Conservation (phyloP, 192 early-diverging fungal genomes). For the Coemansia sp. region DNA sequence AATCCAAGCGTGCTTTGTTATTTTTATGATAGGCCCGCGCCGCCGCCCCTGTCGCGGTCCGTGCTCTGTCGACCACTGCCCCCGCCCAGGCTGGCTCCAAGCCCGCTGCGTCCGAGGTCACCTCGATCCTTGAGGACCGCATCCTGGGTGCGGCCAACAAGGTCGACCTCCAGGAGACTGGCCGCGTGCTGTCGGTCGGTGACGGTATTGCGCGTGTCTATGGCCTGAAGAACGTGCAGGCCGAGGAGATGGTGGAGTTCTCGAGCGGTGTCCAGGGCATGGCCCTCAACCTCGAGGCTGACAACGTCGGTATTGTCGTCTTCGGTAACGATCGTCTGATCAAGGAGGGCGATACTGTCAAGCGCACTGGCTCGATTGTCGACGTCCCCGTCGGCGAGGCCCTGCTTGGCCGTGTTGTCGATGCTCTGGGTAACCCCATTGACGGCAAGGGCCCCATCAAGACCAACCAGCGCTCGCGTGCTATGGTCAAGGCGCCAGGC, state of each 20-base stretch:
- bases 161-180: conserved; percentile 95
- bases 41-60: conserved; percentile 41
- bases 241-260: conserved; percentile 99
- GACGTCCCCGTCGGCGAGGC: conserved; percentile 96
- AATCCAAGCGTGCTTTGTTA: not conserved
- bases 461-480: conserved; percentile 83
- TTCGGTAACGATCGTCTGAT: conserved; percentile 99
- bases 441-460: conserved; percentile 98
- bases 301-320: conserved; percentile 99
- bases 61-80: conserved; percentile 51
- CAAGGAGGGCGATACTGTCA: conserved; percentile 99
- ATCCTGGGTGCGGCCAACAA: conserved; percentile 83
- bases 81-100: conserved; percentile 51
- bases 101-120: conserved; percentile 88
- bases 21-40: conserved; percentile 44
- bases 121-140: conserved; percentile 96
- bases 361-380: conserved; percentile 98
- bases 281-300: conserved; percentile 99
- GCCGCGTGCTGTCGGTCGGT: conserved; percentile 98
- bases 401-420: conserved; percentile 97
- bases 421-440: conserved; percentile 99
- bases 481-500: conserved; percentile 99
- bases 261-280: conserved; percentile 99
- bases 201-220: conserved; percentile 99
- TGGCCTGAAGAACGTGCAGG: conserved; percentile 96